Percentiles rank a stretch among this genome's conserved stretches.
Conservation (phyloP, 1,284 basidiomycete genomes). For the Lignosus rhinocerotis region DNA sequence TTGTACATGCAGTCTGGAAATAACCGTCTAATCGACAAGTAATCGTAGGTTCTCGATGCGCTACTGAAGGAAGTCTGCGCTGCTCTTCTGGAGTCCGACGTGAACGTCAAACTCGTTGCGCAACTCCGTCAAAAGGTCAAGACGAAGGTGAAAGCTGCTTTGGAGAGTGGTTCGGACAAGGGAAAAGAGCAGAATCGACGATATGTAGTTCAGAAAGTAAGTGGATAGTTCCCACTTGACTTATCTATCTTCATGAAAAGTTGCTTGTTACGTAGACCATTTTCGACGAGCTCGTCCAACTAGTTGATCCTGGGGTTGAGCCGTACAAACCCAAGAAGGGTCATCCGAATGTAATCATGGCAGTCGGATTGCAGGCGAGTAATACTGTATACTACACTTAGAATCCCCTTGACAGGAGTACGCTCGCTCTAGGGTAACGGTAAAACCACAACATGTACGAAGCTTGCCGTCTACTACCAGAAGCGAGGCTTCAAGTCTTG, state of each 20-base stretch:
- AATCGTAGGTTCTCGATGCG: constrained; percentile 81
- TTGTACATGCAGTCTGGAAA: constrained; percentile 2
- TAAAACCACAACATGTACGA: constrained; percentile 98
- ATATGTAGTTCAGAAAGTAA: constrained; percentile 87
- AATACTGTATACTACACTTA: neutral
- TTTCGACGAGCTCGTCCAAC: constrained; percentile 93
- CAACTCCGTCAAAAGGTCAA: constrained; percentile 89
- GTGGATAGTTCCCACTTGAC: constrained; percentile 11
- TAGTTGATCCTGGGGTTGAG: constrained; percentile 94
- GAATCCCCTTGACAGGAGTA: neutral
- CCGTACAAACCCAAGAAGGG: constrained; percentile 98
- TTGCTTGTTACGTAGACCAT: constrained; percentile 64
- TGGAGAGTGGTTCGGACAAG: constrained; percentile 76
- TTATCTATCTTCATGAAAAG: constrained; percentile 3
- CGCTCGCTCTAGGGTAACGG: constrained; percentile 76
- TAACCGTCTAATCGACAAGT: constrained; percentile 13
- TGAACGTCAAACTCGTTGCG: constrained; percentile 96
- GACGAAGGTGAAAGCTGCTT: constrained; percentile 75
- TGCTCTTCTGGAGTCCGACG: constrained; percentile 94
- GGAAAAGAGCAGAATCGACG: constrained; percentile 82
- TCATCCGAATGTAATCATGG: constrained; percentile 95
- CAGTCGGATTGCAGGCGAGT: constrained; percentile 88
- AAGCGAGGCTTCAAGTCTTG: constrained; percentile 97
- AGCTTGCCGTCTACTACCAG: constrained; percentile 97
- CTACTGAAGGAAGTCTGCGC: constrained; percentile 95